phyloP scores from a whole-genome alignment of 2,329 filamentous ascomycete genomes.

The Fusarium nanum region DNA sequence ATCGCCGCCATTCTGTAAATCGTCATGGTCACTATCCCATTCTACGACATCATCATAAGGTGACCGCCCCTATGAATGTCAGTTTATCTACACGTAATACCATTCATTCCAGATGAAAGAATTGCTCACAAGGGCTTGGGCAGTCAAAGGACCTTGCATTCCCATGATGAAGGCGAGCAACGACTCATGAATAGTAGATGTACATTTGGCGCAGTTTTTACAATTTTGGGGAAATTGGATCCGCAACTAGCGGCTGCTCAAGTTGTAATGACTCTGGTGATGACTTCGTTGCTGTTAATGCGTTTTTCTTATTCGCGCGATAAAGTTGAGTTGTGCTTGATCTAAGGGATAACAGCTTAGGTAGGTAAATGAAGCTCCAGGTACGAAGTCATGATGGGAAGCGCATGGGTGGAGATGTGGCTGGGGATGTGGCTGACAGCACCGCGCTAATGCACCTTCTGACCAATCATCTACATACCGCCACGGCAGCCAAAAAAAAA shows the following conservation, averaged over 20 bases:
- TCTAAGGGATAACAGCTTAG: background rate
- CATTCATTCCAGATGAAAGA: background rate
- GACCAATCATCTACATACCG: slow-evolving; percentile 23
- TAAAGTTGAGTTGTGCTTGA: background rate
- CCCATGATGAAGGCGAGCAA: slow-evolving; percentile 57
- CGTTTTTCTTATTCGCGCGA: background rate
- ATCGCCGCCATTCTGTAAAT: slow-evolving; percentile 39
- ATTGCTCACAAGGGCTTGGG: slow-evolving; percentile 64
- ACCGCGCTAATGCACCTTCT: slow-evolving; percentile 11
- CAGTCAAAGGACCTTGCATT: slow-evolving; percentile 66
- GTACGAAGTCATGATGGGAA: slow-evolving; percentile 31
- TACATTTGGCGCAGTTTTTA: background rate
- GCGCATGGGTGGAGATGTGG: slow-evolving; percentile 4
- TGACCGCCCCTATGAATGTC: slow-evolving; percentile 63
- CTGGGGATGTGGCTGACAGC: slow-evolving; percentile 15
- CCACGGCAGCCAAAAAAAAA: slow-evolving; percentile 41
- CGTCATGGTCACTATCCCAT: slow-evolving; percentile 54
- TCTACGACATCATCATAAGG: slow-evolving; percentile 69
- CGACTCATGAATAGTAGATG: slow-evolving; percentile 11
- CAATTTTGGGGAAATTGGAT: background rate
- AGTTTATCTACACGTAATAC: background rate
- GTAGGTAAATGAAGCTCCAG: background rate
- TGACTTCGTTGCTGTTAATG: background rate
- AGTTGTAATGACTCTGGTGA: background rate
- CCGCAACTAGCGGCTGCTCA: background rate